Evolutionary conservation across 164 flowering plant species (phyloP), one percentile per base, ranked within the genome.

Genomic region (Platanus orientalis): DNA sequence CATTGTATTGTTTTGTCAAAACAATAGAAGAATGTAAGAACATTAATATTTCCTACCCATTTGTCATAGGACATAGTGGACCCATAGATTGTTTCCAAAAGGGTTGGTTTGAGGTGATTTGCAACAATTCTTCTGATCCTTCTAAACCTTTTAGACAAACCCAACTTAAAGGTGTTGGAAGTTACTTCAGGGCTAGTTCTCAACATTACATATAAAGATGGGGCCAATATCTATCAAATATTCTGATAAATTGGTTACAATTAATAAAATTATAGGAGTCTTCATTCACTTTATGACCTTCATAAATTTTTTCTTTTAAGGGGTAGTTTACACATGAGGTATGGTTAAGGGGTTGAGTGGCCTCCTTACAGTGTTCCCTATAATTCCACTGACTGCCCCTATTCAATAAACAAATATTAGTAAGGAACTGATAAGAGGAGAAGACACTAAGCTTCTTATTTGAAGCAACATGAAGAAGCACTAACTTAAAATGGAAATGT

Each of bases 351-450:
- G 96, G 98, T 28, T 23, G 67, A 58, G 75, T 77, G 16, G 85
- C 95, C 71, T 87, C 96, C 65, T 40, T 61, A 66, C 98, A 94
- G 61, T 83, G 90, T 30, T 97, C 98, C 13, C 98, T 96, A 2
- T 90, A 65, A 59, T 94, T 85, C 98, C 98, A 94, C 40, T 78
- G 77, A 23, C 98, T 97, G 44, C 86, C 98, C 63, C 97, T 93
- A 72, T 69, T 48, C 14, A 73, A 12, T 6, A 51, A 16, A 58
- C 40, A 70, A 3, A 61, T 17, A 36, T 34, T 29, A 63, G 48
- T 52, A 29, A 58, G 51, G 48, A 55, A 25, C 20, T 32, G 36
- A 44, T 13, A 36, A 44, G 16, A 50, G 26, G 23, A 67, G 32
- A 32, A n/a, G 19, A 7, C 24, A 4, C 1, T 6, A 1, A 23